These are phyloP conservation scores for Venturia asperata DNA, from an alignment of 2,329 filamentous ascomycete genomes.

Conservation along the genomic window DNA sequence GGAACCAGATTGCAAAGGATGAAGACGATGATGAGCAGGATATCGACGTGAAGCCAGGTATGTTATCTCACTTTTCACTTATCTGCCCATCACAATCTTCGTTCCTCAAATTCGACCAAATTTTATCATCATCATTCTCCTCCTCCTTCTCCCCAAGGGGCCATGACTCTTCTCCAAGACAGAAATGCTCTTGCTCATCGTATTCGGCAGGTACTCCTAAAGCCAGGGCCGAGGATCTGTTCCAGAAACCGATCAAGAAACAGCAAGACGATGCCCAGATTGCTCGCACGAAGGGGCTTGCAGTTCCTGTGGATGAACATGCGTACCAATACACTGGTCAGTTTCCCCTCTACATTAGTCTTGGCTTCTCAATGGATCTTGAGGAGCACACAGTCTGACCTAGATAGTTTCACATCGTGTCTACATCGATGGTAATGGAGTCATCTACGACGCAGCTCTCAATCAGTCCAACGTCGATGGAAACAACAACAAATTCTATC, in stretches of 20 bases:
- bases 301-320: constrained; percentile 18
- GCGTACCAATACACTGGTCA: constrained; percentile 4
- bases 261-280: constrained; percentile 13
- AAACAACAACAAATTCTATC: constrained; percentile 83
- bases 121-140: not conserved
- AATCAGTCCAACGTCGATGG: constrained; percentile 66
- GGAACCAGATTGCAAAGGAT: constrained; percentile 6
- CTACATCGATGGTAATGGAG: constrained; percentile 56
- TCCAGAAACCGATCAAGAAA: constrained; percentile 16
- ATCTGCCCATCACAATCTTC: not conserved
- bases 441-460: constrained; percentile 71
- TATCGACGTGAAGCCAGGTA: not conserved
- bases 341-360: not conserved
- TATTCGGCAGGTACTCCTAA: not conserved
- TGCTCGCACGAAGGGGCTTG: not conserved
- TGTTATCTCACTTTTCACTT: not conserved
- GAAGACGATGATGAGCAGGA: constrained; percentile 10
- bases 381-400: not conserved
- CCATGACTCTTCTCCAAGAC: not conserved
- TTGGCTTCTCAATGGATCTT: not conserved
- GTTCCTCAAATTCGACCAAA: not conserved
- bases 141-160: too few relatives aligned
- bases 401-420: constrained; percentile 39
- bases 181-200: not conserved
- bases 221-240: not conserved